Conservation (phyloP, 106 monocot genomes). For the Dendrobium catenatum region DNA sequence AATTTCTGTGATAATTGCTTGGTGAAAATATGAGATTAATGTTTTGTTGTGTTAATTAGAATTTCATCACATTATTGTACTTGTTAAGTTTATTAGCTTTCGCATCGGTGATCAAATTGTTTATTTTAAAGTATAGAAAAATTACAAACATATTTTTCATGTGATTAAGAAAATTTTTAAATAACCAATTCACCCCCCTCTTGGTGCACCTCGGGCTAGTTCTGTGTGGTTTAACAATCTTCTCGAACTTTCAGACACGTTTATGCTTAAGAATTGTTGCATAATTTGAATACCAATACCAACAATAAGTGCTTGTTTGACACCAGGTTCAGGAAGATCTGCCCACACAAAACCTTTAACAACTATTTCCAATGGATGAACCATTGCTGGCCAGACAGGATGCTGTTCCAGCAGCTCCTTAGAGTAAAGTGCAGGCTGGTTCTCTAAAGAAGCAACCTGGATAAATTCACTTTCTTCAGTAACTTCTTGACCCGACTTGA, state of each 20-base stretch:
- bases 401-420: conserved; percentile 31
- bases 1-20: too few species aligned
- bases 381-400: conserved; percentile 25
- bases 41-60: too few species aligned
- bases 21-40: too few species aligned
- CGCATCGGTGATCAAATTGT: too few species aligned
- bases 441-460: conserved; percentile 40
- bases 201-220: too few species aligned
- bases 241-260: background rate
- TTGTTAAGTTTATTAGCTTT: too few species aligned
- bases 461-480: conserved; percentile 18
- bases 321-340: conserved; percentile 38
- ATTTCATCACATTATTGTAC: too few species aligned
- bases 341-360: conserved; percentile 29
- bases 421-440: conserved; percentile 35
- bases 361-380: conserved; percentile 27
- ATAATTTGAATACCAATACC: conserved; percentile 40
- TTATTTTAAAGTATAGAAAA: too few species aligned
- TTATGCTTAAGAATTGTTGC: conserved; percentile 11
- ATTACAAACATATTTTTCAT: too few species aligned
- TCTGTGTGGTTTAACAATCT: background rate
- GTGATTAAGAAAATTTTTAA: too few species aligned
- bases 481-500: conserved; percentile 20
- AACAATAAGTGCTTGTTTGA: conserved; percentile 36
- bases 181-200: too few species aligned